These are phyloP conservation scores for Ophioceras dolichostomum DNA, from an alignment of 2,329 filamentous ascomycete genomes.

Conservation along the genomic window DNA sequence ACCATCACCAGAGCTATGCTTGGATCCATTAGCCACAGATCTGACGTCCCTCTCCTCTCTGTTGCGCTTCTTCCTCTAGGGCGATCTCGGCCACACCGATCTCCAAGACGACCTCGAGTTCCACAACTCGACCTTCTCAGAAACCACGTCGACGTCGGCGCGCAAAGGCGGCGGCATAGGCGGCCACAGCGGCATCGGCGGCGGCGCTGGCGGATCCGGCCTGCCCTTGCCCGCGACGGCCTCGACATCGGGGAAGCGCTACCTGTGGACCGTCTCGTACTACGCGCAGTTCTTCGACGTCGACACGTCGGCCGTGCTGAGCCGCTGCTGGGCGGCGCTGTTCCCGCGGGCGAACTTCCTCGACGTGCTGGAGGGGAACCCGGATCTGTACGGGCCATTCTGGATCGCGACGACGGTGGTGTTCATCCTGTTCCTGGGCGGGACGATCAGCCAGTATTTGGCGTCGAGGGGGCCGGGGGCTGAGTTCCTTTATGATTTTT, in stretches of 20 bases:
- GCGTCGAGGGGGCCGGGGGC: constrained; percentile 47
- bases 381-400: constrained; percentile 91
- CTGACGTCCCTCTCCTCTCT: too few species aligned
- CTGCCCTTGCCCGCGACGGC: constrained; percentile 47
- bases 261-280: constrained; percentile 85
- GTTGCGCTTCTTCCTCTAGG: constrained; percentile 49
- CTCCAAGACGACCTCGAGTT: constrained; percentile 99
- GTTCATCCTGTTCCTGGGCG: constrained; percentile 86
- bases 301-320: constrained; percentile 79
- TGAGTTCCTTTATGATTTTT: constrained; percentile 86
- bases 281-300: constrained; percentile 99
- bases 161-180: too few species aligned
- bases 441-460: constrained; percentile 88
- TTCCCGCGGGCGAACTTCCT: constrained; percentile 92
- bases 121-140: constrained; percentile 80
- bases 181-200: constrained; percentile 33
- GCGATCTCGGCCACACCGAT: constrained; percentile 94
- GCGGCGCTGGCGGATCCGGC: constrained; percentile 27
- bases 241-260: constrained; percentile 55
- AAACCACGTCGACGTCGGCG: constrained; percentile 32
- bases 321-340: constrained; percentile 77
- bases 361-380: constrained; percentile 92
- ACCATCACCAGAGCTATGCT: too few species aligned
- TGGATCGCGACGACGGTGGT: constrained; percentile 99
- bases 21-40: too few species aligned